These are phyloP conservation scores for Neurospora sublineolata DNA, from an alignment of 495 filamentous ascomycete species.

Conservation along the genomic window DNA sequence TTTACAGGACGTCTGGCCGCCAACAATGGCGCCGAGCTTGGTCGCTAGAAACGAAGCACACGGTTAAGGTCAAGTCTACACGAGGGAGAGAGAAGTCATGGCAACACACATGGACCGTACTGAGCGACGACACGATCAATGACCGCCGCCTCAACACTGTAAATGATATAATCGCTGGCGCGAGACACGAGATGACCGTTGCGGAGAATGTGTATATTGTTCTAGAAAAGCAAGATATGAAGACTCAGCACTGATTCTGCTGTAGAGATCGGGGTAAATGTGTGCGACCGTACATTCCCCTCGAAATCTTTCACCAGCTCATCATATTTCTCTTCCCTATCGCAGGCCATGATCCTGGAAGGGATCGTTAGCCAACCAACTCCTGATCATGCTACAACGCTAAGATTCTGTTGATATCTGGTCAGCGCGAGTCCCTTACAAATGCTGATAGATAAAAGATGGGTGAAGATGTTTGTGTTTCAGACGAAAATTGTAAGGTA, in stretches of 20 bases:
- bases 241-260: conserved; percentile 44
- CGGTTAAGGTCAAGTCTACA: conserved; percentile 6
- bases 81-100: conserved; percentile 5
- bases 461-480: conserved; percentile 23
- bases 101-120: conserved; percentile 78
- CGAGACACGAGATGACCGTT: conserved; percentile 94
- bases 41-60: conserved; percentile 49
- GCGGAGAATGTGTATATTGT: conserved; percentile 62
- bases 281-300: conserved; percentile 45
- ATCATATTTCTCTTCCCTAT: conserved; percentile 74
- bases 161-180: conserved; percentile 92
- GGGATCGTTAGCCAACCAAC: conserved; percentile 1
- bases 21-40: conserved; percentile 85
- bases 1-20: conserved; percentile 97
- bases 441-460: conserved; percentile 4
- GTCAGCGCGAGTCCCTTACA: conserved; percentile 12
- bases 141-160: conserved; percentile 87
- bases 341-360: conserved; percentile 84
- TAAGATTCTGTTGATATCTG: conserved; percentile 1
- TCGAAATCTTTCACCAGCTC: conserved; percentile 65
- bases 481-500: conserved; percentile 91
- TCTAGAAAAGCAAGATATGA: conserved; percentile 34
- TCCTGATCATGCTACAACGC: conserved; percentile 3
- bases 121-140: conserved; percentile 74
- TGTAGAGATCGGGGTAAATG: conserved; percentile 16